Percentiles rank a stretch among this genome's conserved stretches.
These are phyloP conservation scores for Ophiostoma pallidulum DNA, from an alignment of 2,329 filamentous ascomycete genomes.

Conservation along the genomic window DNA sequence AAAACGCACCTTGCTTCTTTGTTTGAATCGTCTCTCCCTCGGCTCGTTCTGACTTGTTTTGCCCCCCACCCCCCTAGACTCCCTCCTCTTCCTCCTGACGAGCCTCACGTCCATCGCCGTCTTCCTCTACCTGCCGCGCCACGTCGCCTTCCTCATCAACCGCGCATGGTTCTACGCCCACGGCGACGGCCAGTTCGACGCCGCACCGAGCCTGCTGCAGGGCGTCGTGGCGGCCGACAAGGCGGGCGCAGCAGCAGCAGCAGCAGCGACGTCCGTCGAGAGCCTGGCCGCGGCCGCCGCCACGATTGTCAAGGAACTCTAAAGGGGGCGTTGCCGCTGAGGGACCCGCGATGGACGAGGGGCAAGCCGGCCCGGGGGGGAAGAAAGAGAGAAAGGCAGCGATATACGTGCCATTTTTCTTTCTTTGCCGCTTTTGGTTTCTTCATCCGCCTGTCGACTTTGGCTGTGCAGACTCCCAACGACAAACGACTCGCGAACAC, in stretches of 20 bases:
- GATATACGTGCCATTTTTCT: no score
- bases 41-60: background rate
- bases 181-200: slow-evolving; percentile 52
- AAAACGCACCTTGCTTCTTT: background rate
- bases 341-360: no score
- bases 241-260: slow-evolving; percentile 32
- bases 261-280: slow-evolving; percentile 25
- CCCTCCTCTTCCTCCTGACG: slow-evolving; percentile 81
- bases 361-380: no score
- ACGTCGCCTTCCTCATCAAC: slow-evolving; percentile 70
- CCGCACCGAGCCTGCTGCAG: slow-evolving; percentile 35
- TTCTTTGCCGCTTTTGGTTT: no score
- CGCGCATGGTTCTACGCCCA: slow-evolving; percentile 93
- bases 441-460: no score
- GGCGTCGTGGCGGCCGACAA: slow-evolving; percentile 20
- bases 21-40: background rate
- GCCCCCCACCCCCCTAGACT: slow-evolving; percentile 49
- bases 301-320: slow-evolving; percentile 30
- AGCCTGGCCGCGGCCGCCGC: slow-evolving; percentile 22
- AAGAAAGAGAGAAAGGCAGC: no score
- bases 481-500: no score
- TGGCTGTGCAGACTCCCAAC: no score
- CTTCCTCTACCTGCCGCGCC: slow-evolving; percentile 87
- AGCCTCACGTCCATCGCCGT: slow-evolving; percentile 78
- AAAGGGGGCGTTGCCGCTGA: background rate